Base-by-base conservation (phyloP, 164 flowering plant genomes). In the Santalum album region DNA sequence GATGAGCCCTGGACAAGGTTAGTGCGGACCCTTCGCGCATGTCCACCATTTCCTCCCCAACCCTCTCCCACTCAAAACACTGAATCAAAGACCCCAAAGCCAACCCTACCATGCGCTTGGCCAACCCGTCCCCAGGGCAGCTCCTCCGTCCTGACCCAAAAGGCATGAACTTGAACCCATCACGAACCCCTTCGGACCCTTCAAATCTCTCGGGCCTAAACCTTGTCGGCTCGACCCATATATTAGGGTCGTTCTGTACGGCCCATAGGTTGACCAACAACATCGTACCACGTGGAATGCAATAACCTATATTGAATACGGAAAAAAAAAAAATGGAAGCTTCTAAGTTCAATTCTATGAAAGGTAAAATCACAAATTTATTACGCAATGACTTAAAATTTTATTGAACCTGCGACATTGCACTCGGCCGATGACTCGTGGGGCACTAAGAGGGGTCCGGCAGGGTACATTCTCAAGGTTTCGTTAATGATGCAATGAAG, bases 21-120 rank as follows among this genome's bases (percentile, higher is more conserved):
- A 69, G 51, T 5, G 77, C 83, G 6, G 42, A 0, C 11, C 71
- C 76, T 54, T 72, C 79, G 0, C 18, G 62, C 80, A 76, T 65
- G 19, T 78, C 83, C 53, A 74, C 65, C 68, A 58, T 38, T 16
- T 72, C 72, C 16, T 69, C 48, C 0, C 71, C 63, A 21, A 62
- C 21, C 15, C 67, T 65, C 16, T 66, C 67, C 83, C 83, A 78
- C 39, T 76, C 78, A 53, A 78, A 76, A 58, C 80, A 78, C 46
- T 78, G 83, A 32, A 73, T 57, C 11, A 75, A 17, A 0, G 72
- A 52, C 0, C 78, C 81, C 45, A 79, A 39, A 0, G 60, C 61
- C 56, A 72, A 39, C 6, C 71, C 73, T 1, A 77, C 54, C 55
- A 66, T 22, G 0, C 72, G 61, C 55, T 53, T 57, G 1, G 66